Base-by-base conservation (phyloP, 2,329 filamentous ascomycete genomes). In the Xylariomycetidae sp. region DNA sequence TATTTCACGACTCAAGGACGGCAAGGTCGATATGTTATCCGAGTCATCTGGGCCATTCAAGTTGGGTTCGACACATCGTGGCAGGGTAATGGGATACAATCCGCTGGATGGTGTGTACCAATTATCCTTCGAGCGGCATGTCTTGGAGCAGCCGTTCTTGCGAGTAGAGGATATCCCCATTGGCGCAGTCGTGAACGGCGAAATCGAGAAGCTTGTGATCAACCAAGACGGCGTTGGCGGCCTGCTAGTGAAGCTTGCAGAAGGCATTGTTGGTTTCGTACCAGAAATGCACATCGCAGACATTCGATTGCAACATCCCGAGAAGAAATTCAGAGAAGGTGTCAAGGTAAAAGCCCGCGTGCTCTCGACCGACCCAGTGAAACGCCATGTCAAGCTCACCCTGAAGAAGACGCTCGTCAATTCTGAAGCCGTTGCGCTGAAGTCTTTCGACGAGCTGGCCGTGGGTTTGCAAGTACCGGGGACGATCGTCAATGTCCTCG, bases 391-490 rank as follows among this genome's bases (percentile, higher is more conserved):
- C 45, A 82, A 85, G 19, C 71, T 98, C 44, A 97, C 92, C 0
- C 60, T 98, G 47, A 98, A 97, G 70, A 98, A 97, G 67, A 86
- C 86, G 2, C 69, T 98, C 13, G 78, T 98, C 46, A 94, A 96
- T 61, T 92, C 87, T 1, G 89, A 96, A 36, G 75, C 80, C 1
- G 68, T 80, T n/a, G 74, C 86, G 8, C 84, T 94, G 70, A 79
- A 83, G 45, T 76, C 80, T 11, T 94, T 88, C 51, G 72, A 80
- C n/a, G 75, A 82, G 28, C 77, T 94, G 15, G 64, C 71, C 10
- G 72, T 84, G 34, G 88, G 88, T 9, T 77, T 82, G 58, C 85
- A 90, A 51, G 81, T 84, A 20, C 85, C 85, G 6, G 92, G 90
- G 37, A 96, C 88, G 1, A 83, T 98, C 44, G 74, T 94, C 46